Evolutionary conservation across 1,139 yeast genomes (phyloP).

Genomic region (Chernovozyma aurita): DNA sequence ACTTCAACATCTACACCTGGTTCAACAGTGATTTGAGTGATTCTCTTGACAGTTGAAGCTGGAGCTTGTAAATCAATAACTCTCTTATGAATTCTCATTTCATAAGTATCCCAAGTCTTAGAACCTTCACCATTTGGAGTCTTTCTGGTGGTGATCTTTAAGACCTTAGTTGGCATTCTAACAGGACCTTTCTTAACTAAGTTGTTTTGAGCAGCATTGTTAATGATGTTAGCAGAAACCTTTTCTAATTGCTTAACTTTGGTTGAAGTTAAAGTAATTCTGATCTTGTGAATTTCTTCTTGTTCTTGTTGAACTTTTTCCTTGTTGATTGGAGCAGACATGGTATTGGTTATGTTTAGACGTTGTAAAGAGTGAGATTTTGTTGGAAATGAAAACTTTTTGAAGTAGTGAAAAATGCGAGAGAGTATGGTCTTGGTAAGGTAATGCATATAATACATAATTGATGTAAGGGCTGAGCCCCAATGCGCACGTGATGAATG

Average conservation of each 20-base stretch:
- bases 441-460: neutral
- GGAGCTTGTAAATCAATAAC: constrained; percentile 98
- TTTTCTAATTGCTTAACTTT: constrained; percentile 98
- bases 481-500: constrained; percentile 1
- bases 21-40: constrained; percentile 86
- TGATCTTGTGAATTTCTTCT: constrained; percentile 91
- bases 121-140: constrained; percentile 99
- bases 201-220: constrained; percentile 79
- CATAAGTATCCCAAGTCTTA: constrained; percentile 99
- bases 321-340: constrained; percentile 80
- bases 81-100: constrained; percentile 99
- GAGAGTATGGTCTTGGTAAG: neutral
- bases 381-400: constrained; percentile 8
- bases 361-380: constrained; percentile 28
- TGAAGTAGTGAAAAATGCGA: constrained; percentile 2
- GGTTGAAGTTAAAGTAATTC: constrained; percentile 99
- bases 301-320: constrained; percentile 76
- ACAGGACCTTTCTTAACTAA: constrained; percentile 97
- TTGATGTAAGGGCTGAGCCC: constrained; percentile 8
- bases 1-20: constrained; percentile 47
- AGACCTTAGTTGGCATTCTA: constrained; percentile 99
- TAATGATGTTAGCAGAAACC: constrained; percentile 81
- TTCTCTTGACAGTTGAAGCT: constrained; percentile 88
- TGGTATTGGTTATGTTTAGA: constrained; percentile 43
- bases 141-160: constrained; percentile 99